phyloP scores from a whole-genome alignment of 192 early-diverging fungal species.

The Linderina pennispora region DNA sequence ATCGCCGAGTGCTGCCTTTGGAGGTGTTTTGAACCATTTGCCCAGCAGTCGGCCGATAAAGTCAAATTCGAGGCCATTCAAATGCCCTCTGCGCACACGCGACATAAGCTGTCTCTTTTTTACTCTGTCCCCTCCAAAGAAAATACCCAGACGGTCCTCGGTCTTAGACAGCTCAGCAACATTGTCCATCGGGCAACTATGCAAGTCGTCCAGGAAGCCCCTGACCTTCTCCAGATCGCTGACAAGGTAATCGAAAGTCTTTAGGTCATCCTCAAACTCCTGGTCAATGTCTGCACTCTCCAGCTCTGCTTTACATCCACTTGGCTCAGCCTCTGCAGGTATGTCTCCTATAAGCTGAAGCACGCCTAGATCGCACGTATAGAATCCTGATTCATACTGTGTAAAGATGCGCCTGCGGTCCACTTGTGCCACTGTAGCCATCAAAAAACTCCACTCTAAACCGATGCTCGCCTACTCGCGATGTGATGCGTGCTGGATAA shows the following conservation, averaged over 20 bases:
- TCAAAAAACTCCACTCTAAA: slow-evolving; percentile 37
- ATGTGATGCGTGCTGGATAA: slow-evolving; percentile 30
- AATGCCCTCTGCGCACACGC: slow-evolving; percentile 17
- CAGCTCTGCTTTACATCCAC: not conserved
- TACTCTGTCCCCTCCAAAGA: slow-evolving; percentile 24
- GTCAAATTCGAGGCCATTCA: slow-evolving; percentile 43
- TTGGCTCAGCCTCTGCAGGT: slow-evolving; percentile 3
- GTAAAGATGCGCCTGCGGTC: slow-evolving; percentile 21
- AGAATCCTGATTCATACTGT: slow-evolving; percentile 34
- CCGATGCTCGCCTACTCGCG: slow-evolving; percentile 6
- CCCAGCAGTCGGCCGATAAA: slow-evolving; percentile 32
- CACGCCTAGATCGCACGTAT: slow-evolving; percentile 29
- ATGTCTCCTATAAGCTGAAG: slow-evolving; percentile 32
- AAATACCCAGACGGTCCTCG: slow-evolving; percentile 22
- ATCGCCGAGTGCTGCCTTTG: too few relatives aligned
- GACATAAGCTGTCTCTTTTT: slow-evolving; percentile 17
- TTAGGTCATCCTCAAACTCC: slow-evolving; percentile 27
- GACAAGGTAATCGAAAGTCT: slow-evolving; percentile 12
- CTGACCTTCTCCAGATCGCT: slow-evolving; percentile 8
- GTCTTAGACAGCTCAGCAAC: slow-evolving; percentile 5
- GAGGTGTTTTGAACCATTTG: slow-evolving; percentile 30
- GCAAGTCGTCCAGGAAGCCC: slow-evolving; percentile 21
- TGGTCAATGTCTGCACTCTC: slow-evolving; percentile 6
- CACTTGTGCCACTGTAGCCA: slow-evolving; percentile 6
- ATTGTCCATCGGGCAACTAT: slow-evolving; percentile 16